Evolutionary conservation across 768 basidiomycete species (phyloP), one percentile per base, ranked within the genome.

Genomic region (Lepiota venenata): DNA sequence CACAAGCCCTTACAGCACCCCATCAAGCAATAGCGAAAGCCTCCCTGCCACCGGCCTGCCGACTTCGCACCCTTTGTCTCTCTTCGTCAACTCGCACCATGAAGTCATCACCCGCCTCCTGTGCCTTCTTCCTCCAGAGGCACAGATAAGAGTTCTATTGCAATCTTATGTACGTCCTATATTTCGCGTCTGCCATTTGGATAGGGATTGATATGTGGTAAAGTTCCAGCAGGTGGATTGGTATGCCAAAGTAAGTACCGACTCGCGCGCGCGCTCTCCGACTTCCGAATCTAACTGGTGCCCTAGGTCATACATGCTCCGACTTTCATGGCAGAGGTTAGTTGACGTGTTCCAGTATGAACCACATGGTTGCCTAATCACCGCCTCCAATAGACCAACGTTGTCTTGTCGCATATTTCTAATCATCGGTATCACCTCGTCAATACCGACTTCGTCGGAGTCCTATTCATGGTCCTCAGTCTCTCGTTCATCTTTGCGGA

Each of bases 401-500:
- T 47, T n/a, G n/a, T 55, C 6, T 40, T 55, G 9, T 41, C 53
- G 6, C 53, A 55, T 18, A 43, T 55, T 27, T 21, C 45, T 29
- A 32, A 43, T 27, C 53, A 48, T 25, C 38, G 39, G 2, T 48
- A 47, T 25, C 25, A 55, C 29, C 38, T 51, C 8, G 35, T 57
- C n/a, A 46, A 43, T 20, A 40, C 61, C 22, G 56, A 57, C 11
- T 62, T 63, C 32, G 52, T 66, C 43, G 62, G 59, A 9, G 58
- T 63, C 35, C 57, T 63, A 43, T 60, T 60, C 40, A 63, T 63
- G 59, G 64, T 63, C 2, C 45, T 63, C 10, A 64, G 62, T 48
- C 58, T 66, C 14, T 55, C 64, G 6, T 51, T 64, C 8, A 64
- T 63, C 50, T 58, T 66, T 16, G 62, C 62, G 9, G 65, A 66